Evolutionary conservation across 2,329 filamentous ascomycete genomes (phyloP).

Genomic region (Penicillium griseofulvum): DNA sequence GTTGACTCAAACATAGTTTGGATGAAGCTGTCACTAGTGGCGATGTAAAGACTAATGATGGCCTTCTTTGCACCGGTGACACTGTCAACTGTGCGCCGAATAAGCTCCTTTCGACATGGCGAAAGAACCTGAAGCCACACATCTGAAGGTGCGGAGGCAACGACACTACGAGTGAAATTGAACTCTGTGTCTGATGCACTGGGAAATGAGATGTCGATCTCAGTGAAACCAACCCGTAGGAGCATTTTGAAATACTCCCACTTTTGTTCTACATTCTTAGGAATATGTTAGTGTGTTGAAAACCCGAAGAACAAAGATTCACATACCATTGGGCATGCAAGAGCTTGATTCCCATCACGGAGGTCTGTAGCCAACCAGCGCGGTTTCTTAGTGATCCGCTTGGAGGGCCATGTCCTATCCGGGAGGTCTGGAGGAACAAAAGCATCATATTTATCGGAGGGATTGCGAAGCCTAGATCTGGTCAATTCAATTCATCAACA

Average conservation of each 20-base stretch:
- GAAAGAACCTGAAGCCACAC: slow-evolving; percentile 28
- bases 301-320: not conserved
- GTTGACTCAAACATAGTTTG: slow-evolving; percentile 11
- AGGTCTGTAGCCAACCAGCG: slow-evolving; percentile 25
- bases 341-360: slow-evolving; percentile 27
- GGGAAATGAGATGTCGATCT: slow-evolving; percentile 30
- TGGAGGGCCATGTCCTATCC: slow-evolving; percentile 28
- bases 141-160: slow-evolving; percentile 21
- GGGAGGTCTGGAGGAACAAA: slow-evolving; percentile 12
- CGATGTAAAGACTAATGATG: slow-evolving; percentile 14
- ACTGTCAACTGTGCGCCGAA: slow-evolving; percentile 14
- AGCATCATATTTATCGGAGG: slow-evolving; percentile 4
- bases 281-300: not conserved
- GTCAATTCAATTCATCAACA: not conserved
- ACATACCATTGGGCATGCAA: slow-evolving; percentile 12
- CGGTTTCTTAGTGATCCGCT: slow-evolving; percentile 18
- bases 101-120: slow-evolving; percentile 21
- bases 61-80: slow-evolving; percentile 17
- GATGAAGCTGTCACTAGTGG: slow-evolving; percentile 12
- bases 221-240: slow-evolving; percentile 27
- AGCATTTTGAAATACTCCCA: slow-evolving; percentile 26
- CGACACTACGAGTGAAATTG: slow-evolving; percentile 20
- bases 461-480: slow-evolving; percentile 1
- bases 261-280: slow-evolving; percentile 13
- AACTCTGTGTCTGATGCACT: slow-evolving; percentile 29